A percentile compares a stretch with the other conserved stretches of the same genome.
phyloP scores from a whole-genome alignment of 768 basidiomycete genomes.

The Agaricus sinodeliciosus region DNA sequence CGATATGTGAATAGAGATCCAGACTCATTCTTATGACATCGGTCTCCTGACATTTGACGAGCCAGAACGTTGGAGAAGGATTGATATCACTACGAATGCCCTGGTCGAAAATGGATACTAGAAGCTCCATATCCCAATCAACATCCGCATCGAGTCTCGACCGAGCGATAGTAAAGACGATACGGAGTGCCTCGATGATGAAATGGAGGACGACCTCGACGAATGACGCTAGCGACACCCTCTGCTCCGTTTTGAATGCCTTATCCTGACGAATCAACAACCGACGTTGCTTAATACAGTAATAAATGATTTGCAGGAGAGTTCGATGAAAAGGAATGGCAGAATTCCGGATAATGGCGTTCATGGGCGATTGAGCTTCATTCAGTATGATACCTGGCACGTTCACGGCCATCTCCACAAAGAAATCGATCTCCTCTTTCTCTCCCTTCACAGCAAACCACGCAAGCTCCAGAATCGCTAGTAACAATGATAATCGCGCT shows the following conservation, averaged over 20 bases:
- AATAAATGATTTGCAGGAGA: constrained; percentile 76
- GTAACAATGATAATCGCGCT: constrained; percentile 64
- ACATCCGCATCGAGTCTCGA: constrained; percentile 53
- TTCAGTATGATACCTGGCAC: constrained; percentile 63
- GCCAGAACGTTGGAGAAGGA: constrained; percentile 68
- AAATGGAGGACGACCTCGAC: constrained; percentile 59
- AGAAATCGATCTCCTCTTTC: constrained; percentile 45
- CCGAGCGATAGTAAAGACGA: constrained; percentile 60
- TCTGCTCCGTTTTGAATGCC: constrained; percentile 51
- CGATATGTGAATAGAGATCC: constrained; percentile 61
- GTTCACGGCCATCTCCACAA: constrained; percentile 56
- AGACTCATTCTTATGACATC: constrained; percentile 73
- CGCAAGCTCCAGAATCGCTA: constrained; percentile 71
- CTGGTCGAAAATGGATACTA: constrained; percentile 80
- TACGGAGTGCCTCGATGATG: constrained; percentile 59
- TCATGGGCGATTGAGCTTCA: constrained; percentile 65
- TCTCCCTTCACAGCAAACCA: constrained; percentile 64
- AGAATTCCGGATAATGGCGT: constrained; percentile 61
- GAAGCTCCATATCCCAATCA: constrained; percentile 75
- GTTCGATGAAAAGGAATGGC: constrained; percentile 72
- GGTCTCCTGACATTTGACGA: constrained; percentile 73
- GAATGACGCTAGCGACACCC: constrained; percentile 50
- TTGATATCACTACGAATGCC: constrained; percentile 65
- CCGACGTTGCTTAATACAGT: constrained; percentile 61
- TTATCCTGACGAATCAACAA: constrained; percentile 42